phyloP scores from a whole-genome alignment of 306 rosid species.

The Sechiopsis laciniata region DNA sequence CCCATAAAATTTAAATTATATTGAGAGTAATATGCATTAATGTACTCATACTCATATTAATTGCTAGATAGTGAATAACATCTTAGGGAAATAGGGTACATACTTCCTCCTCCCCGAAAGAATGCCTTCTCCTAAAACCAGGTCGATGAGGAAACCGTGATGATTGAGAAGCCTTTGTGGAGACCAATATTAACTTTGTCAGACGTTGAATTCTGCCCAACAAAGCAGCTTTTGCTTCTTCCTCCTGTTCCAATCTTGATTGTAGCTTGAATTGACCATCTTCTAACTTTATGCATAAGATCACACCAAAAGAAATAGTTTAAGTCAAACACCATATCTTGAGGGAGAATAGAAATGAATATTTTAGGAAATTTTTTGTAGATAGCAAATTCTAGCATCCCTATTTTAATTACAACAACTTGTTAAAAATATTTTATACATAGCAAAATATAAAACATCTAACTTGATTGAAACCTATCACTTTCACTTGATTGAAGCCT shows the following conservation, averaged over 20 bases:
- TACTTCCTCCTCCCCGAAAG: conserved; percentile 87
- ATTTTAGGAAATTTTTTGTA: background rate
- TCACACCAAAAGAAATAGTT: conserved; percentile 33
- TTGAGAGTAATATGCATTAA: background rate
- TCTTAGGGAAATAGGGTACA: conserved; percentile 23
- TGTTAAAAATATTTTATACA: too few species aligned
- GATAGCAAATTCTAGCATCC: too few species aligned
- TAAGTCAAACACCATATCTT: conserved; percentile 13
- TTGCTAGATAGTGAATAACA: background rate
- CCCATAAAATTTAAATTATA: background rate
- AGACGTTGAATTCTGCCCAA: conserved; percentile 90
- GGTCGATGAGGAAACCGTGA: conserved; percentile 65
- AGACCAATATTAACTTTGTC: conserved; percentile 95
- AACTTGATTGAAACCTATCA: too few species aligned
- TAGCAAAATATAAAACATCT: too few species aligned
- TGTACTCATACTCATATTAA: background rate
- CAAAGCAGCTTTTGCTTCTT: conserved; percentile 94
- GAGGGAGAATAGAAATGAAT: background rate
- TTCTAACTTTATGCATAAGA: conserved; percentile 65
- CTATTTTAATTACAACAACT: too few species aligned
- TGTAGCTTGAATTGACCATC: conserved; percentile 91
- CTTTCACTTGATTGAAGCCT: too few species aligned
- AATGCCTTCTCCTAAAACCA: conserved; percentile 78
- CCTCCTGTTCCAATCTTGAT: conserved; percentile 96
- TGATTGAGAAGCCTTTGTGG: conserved; percentile 67